Percentiles rank a stretch among this genome's conserved stretches.
Conservation (phyloP, 2,329 filamentous ascomycete species). For the Teratosphaeria nubilosa region DNA sequence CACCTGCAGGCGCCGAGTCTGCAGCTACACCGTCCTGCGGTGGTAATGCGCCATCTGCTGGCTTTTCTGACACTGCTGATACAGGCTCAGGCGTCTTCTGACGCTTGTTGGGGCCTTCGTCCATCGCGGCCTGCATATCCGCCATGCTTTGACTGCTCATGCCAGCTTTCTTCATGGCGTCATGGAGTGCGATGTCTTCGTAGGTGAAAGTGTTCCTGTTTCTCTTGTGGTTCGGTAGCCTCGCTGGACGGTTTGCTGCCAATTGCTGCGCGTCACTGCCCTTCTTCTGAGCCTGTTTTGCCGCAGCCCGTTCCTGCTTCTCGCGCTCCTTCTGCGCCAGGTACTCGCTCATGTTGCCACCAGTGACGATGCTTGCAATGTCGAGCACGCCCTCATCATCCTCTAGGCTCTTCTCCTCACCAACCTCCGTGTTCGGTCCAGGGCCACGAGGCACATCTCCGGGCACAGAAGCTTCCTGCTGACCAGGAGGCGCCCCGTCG, state of each 20-base stretch:
- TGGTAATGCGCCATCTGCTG: conserved; percentile 20
- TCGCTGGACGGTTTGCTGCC: conserved; percentile 48
- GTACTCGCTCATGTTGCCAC: conserved; percentile 65
- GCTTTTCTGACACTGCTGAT: conserved; percentile 24
- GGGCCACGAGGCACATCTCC: conserved; percentile 42
- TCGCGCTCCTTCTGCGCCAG: conserved; percentile 74
- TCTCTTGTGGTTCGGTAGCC: conserved; percentile 63
- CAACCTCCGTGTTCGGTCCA: conserved; percentile 45
- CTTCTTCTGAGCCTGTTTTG: conserved; percentile 42
- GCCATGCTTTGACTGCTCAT: conserved; percentile 37
- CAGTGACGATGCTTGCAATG: conserved; percentile 74
- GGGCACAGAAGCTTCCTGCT: conserved; percentile 29
- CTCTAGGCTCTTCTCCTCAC: conserved; percentile 39
- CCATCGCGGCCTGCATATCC: conserved; percentile 43
- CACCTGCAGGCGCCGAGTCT: conserved; percentile 11
- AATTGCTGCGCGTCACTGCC: conserved; percentile 42
- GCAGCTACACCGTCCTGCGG: conserved; percentile 9
- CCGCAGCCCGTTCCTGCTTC: conserved; percentile 54
- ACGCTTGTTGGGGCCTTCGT: conserved; percentile 34
- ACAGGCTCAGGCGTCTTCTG: conserved; percentile 29
- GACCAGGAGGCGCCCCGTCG: conserved; percentile 34
- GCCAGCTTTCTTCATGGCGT: conserved; percentile 44
- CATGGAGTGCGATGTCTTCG: conserved; percentile 52
- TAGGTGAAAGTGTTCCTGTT: conserved; percentile 62
- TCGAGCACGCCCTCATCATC: conserved; percentile 68